Evolutionary conservation across 2,329 filamentous ascomycete species (phyloP).

Genomic region (Penicillium sp.): DNA sequence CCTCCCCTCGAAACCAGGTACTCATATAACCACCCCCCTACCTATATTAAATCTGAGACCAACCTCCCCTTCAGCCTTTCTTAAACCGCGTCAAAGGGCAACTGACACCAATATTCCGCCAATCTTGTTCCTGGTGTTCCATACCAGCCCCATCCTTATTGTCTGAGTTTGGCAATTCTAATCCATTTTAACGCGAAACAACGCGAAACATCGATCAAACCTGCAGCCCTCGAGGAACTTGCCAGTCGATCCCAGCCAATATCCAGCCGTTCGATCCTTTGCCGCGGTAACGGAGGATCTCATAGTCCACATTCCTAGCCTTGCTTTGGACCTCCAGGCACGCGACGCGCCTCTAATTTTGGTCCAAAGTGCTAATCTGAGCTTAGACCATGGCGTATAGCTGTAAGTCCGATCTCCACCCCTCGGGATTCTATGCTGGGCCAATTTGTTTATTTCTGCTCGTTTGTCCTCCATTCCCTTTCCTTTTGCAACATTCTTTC

Average conservation of each 20-base stretch:
- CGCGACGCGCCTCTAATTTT: slow-evolving; percentile 35
- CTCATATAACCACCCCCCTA: slow-evolving; percentile 6
- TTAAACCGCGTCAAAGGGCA: slow-evolving; percentile 11
- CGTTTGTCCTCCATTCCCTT: slow-evolving; percentile 34
- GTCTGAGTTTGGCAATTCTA: slow-evolving; percentile 1
- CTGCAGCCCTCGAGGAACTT: slow-evolving; percentile 10
- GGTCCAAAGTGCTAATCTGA: slow-evolving; percentile 23
- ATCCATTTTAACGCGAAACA: slow-evolving; percentile 8
- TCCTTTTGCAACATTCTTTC: slow-evolving; percentile 30
- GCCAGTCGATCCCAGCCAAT: slow-evolving; percentile 14
- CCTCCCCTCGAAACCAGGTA: slow-evolving; percentile 1
- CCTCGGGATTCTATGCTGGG: slow-evolving; percentile 28
- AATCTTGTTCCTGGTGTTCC: slow-evolving; percentile 4
- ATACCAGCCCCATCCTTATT: slow-evolving; percentile 14
- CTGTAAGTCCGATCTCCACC: slow-evolving; percentile 38
- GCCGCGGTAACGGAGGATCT: slow-evolving; percentile 36
- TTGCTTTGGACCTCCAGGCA: slow-evolving; percentile 37
- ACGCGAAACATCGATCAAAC: slow-evolving; percentile 10
- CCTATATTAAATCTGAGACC: slow-evolving; percentile 21
- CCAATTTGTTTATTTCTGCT: slow-evolving; percentile 43
- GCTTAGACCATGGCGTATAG: slow-evolving; percentile 37
- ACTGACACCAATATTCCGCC: slow-evolving; percentile 8
- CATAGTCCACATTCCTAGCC: slow-evolving; percentile 43
- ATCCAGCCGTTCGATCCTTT: slow-evolving; percentile 14
- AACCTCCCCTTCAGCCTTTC: slow-evolving; percentile 12